Evolutionary conservation across 805 yeast genomes (phyloP).

Genomic region (Candida krabiensis): DNA sequence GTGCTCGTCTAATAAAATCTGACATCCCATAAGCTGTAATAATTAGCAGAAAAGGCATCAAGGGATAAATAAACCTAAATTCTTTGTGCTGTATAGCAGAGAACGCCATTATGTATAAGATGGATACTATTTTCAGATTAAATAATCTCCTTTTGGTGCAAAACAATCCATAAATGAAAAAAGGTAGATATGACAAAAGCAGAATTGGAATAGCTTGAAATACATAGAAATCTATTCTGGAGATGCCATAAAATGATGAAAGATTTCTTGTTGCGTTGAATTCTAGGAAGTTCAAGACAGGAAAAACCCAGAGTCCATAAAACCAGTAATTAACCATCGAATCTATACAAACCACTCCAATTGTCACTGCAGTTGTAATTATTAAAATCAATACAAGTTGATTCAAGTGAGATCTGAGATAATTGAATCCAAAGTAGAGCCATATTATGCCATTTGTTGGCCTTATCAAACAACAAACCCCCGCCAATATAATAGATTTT

Average conservation of each 20-base stretch:
- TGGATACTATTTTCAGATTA: conserved; percentile 26
- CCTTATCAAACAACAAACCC: conserved; percentile 66
- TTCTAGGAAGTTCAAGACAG: conserved; percentile 66
- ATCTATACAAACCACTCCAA: conserved; percentile 37
- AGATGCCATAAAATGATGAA: conserved; percentile 80
- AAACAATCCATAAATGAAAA: conserved; percentile 46
- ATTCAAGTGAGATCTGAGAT: conserved; percentile 18
- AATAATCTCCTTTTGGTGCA: conserved; percentile 3
- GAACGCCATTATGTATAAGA: conserved; percentile 52
- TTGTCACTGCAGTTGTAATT: conserved; percentile 9
- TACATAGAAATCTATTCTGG: conserved; percentile 84
- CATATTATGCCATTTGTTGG: conserved; percentile 86
- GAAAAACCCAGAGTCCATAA: conserved; percentile 58
- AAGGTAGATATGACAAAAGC: conserved; percentile 64
- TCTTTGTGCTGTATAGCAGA: conserved; percentile 83
- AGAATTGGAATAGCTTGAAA: conserved; percentile 81
- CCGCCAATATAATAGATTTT: conserved; percentile 46
- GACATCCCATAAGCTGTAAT: conserved; percentile 45
- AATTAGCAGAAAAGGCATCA: conserved; percentile 70
- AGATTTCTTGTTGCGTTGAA: conserved; percentile 76
- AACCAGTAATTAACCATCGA: conserved; percentile 55
- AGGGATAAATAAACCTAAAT: conserved; percentile 82
- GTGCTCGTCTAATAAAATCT: conserved; percentile 6
- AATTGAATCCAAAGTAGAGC: conserved; percentile 55
- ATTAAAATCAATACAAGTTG: conserved; percentile 4